A percentile compares a stretch with the other conserved stretches of the same genome.
Conservation (phyloP, 2,329 filamentous ascomycete species). For the Aspergillus ustus region DNA sequence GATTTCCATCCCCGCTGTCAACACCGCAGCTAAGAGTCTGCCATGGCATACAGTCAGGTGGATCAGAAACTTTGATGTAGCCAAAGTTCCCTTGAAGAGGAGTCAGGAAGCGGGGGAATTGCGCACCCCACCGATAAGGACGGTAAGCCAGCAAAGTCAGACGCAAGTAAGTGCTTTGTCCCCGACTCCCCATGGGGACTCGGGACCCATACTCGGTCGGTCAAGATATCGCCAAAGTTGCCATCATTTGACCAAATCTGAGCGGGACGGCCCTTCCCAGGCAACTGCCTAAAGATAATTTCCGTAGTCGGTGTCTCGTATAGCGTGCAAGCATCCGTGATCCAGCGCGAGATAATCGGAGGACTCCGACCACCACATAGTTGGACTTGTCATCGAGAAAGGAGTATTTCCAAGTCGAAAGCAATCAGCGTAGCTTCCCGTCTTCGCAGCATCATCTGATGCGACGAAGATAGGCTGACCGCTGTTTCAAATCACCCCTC, state of each 20-base stretch:
- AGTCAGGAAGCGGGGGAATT: conserved; percentile 12
- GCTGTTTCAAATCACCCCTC: not conserved
- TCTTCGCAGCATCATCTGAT: not conserved
- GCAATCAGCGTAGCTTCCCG: not conserved
- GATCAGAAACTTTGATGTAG: conserved; percentile 3
- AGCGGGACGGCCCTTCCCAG: conserved; percentile 6
- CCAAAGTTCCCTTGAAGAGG: not conserved
- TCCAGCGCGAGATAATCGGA: not conserved
- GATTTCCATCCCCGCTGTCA: not conserved
- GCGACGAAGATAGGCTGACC: not conserved
- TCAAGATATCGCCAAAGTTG: conserved; percentile 1
- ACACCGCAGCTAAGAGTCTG: not conserved
- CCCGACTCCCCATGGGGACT: conserved; percentile 10
- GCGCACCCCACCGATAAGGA: not conserved
- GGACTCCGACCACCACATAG: not conserved
- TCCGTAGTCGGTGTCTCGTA: not conserved
- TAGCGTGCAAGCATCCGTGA: not conserved
- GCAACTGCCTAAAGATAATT: not conserved
- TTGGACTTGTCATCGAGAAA: not conserved
- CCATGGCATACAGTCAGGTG: not conserved
- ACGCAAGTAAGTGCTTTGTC: conserved; percentile 6
- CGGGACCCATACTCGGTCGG: not conserved
- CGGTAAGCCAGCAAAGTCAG: not conserved
- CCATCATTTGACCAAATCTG: conserved; percentile 4
- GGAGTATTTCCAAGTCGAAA: not conserved